Percentiles rank a stretch among this genome's conserved stretches.
phyloP scores from a whole-genome alignment of 176 grass and related monocot genomes.

The Oryza rufipogon region DNA sequence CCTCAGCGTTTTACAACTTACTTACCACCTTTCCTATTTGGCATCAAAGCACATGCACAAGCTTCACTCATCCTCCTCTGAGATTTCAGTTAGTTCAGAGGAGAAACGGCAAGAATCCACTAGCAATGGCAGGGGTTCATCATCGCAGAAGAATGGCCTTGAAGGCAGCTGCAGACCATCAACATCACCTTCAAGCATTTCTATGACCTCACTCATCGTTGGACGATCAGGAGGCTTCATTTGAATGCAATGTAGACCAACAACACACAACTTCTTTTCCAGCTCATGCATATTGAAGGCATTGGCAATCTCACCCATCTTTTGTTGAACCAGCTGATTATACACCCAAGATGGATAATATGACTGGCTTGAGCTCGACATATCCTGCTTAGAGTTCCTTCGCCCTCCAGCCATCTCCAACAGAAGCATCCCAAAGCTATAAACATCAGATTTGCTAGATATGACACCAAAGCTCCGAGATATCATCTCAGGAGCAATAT shows the following conservation, averaged over 20 bases:
- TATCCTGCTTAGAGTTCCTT: constrained; percentile 1
- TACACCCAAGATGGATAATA: constrained; percentile 57
- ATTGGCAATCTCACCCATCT: too few species aligned
- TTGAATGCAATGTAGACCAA: constrained; percentile 57
- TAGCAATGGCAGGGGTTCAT: not conserved
- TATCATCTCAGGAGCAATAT: constrained; percentile 59
- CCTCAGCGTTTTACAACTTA: too few species aligned
- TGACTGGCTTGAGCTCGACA: constrained; percentile 2
- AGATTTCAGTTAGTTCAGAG: not conserved
- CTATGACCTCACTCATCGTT: constrained; percentile 42
- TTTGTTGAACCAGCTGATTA: not conserved
- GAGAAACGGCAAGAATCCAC: not conserved
- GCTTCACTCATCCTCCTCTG: not conserved
- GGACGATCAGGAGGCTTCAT: constrained; percentile 33
- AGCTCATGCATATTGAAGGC: constrained; percentile 15
- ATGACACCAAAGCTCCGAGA: constrained; percentile 52
- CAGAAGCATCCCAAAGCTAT: constrained; percentile 67
- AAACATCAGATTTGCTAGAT: constrained; percentile 53
- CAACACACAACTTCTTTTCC: constrained; percentile 45
- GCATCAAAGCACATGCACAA: too few species aligned
- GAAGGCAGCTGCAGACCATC: constrained; percentile 26
- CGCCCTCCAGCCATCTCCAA: constrained; percentile 53
- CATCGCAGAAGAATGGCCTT: constrained; percentile 41
- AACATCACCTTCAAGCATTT: constrained; percentile 34
- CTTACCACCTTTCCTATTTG: too few species aligned